Percentiles rank a stretch among this genome's conserved stretches.
phyloP scores from a whole-genome alignment of 2,329 filamentous ascomycete species.

The Grosmannia serpens region DNA sequence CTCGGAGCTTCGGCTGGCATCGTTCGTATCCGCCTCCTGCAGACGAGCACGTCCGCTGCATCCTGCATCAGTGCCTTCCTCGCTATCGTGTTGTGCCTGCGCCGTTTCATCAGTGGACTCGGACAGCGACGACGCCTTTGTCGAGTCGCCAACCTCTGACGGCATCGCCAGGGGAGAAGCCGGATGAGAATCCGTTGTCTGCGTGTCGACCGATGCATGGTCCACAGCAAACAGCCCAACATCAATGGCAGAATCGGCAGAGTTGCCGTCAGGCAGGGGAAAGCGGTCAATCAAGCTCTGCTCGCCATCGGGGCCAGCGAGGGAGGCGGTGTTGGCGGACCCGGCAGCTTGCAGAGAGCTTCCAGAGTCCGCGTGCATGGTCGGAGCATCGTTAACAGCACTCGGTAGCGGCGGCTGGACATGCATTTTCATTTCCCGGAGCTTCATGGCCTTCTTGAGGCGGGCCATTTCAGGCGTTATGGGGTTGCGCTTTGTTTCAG shows the following conservation, averaged over 20 bases:
- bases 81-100: constrained; percentile 16
- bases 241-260: constrained; percentile 41
- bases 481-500: constrained; percentile 29
- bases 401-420: constrained; percentile 17
- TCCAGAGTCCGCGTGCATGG: constrained; percentile 1
- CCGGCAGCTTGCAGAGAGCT: neutral
- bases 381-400: constrained; percentile 16
- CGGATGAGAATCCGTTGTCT: constrained; percentile 42
- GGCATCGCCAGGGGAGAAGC: constrained; percentile 40
- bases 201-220: constrained; percentile 32
- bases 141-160: constrained; percentile 47
- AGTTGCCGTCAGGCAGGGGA: neutral
- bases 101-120: constrained; percentile 52
- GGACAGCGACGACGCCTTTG: constrained; percentile 52
- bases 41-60: constrained; percentile 1
- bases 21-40: neutral
- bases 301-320: neutral
- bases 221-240: constrained; percentile 39
- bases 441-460: constrained; percentile 85
- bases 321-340: neutral
- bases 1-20: neutral
- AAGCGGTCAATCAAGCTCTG: neutral
- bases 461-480: constrained; percentile 84
- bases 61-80: constrained; percentile 5
- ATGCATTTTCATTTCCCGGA: constrained; percentile 65